Evolutionary conservation across 371 early-diverging fungal genomes (phyloP), one percentile per base, ranked within the genome.

Genomic region (Mucor piriformis): DNA sequence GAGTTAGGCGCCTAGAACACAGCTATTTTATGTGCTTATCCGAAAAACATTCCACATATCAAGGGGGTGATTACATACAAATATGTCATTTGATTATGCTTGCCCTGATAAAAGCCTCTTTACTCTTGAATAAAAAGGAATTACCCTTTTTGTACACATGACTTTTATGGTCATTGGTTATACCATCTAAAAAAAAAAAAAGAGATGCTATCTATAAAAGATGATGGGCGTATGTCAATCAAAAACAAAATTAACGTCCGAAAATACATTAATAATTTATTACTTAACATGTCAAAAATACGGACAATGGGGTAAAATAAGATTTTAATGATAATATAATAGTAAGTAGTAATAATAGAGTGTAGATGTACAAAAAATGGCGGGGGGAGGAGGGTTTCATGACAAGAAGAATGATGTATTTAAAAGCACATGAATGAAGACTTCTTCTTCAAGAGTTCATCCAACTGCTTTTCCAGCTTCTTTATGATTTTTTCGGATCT

Each of bases 351-450:
- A 29, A 6, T 6, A 29, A 29, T 4, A 29, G 29, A 29, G 8
- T 6, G 4, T 6, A 29, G 29, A 29, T 29, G 8, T 29, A 29
- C 29, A 29, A n/a, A n/a, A n/a, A n/a, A n/a, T n/a, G n/a, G n/a
- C n/a, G n/a, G n/a, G n/a, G n/a, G n/a, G n/a, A n/a, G n/a, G n/a
- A n/a, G n/a, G n/a, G n/a, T n/a, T n/a, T n/a, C n/a, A n/a, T n/a
- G n/a, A n/a, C n/a, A n/a, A n/a, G n/a, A n/a, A n/a, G n/a, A n/a
- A n/a, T n/a, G n/a, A n/a, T n/a, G n/a, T n/a, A 4, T 35, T 56
- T 65, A 60, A 47, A 65, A 65, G 25, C 66, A 65, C 56, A 65
- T 47, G 43, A 65, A 65, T 1, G 54, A 50, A 44, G 55, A 55
- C 48, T 56, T 65, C 24, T 50, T 54, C 8, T 33, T 50, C 27